phyloP scores from a whole-genome alignment of 2,329 filamentous ascomycete genomes.

The Beauveria asiatica region DNA sequence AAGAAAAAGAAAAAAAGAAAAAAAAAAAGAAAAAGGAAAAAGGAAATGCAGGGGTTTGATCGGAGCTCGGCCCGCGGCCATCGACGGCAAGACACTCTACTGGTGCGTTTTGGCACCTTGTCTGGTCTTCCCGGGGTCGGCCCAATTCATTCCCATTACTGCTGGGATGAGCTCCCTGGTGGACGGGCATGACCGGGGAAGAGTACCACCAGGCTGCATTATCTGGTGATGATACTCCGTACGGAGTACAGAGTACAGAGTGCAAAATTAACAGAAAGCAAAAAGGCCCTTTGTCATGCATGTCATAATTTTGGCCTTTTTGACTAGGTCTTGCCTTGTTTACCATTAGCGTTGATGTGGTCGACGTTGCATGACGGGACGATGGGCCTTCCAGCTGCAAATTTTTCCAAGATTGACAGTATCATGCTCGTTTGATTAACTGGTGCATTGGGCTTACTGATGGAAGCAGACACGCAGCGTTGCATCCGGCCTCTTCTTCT shows the following conservation, averaged over 20 bases:
- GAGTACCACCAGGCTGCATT: too few relatives aligned
- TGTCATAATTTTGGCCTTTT: neutral
- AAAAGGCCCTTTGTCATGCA: neutral
- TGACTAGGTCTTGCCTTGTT: neutral
- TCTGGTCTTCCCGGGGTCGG: neutral
- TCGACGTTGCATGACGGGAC: conserved; percentile 6
- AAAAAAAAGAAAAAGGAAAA: neutral
- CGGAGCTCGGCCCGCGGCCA: conserved; percentile 9
- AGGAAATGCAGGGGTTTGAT: neutral
- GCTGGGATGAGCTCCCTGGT: conserved; percentile 2
- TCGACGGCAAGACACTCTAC: neutral
- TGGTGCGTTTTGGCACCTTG: neutral
- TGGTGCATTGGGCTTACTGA: neutral
- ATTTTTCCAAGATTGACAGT: neutral
- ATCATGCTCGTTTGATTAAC: neutral
- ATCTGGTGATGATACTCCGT: too few relatives aligned
- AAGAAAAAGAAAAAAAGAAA: neutral
- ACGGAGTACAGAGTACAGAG: too few relatives aligned
- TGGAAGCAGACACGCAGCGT: neutral
- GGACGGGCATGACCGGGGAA: too few relatives aligned
- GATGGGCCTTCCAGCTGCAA: neutral
- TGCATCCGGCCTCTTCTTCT: neutral
- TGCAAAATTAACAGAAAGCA: too few relatives aligned
- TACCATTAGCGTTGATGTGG: neutral
- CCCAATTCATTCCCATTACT: neutral